Evolutionary conservation across 2,329 filamentous ascomycete species (phyloP).

Genomic region (Cladophialophora immunda): DNA sequence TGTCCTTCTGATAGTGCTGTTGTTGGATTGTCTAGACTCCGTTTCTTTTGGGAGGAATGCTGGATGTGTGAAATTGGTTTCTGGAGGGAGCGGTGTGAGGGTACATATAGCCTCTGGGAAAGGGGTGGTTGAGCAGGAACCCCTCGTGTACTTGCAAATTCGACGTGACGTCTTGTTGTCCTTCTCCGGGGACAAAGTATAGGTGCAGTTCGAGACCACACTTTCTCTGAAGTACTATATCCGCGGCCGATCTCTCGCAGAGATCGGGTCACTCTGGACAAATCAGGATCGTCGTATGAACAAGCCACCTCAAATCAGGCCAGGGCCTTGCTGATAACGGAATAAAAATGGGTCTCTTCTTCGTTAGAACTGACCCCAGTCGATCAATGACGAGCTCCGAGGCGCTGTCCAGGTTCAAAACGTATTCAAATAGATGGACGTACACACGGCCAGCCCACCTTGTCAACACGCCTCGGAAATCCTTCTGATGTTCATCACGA

Average conservation of each 20-base stretch:
- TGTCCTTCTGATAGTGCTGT: background rate
- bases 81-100: background rate
- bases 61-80: background rate
- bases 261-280: constrained; percentile 23
- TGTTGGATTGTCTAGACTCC: background rate
- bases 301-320: constrained; percentile 24
- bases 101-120: constrained; percentile 17
- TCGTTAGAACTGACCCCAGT: constrained; percentile 13
- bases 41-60: background rate
- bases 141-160: background rate
- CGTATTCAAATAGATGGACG: constrained; percentile 26
- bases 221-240: constrained; percentile 27
- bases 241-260: constrained; percentile 35
- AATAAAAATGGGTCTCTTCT: constrained; percentile 20
- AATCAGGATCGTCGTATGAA: constrained; percentile 21
- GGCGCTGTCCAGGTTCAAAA: constrained; percentile 10
- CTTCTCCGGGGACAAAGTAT: constrained; percentile 36
- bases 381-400: constrained; percentile 27
- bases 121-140: background rate
- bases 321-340: constrained; percentile 31
- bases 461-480: constrained; percentile 19
- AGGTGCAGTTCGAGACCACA: constrained; percentile 21
- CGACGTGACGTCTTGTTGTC: constrained; percentile 33
- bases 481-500: background rate
- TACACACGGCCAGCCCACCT: constrained; percentile 8